These are phyloP conservation scores for Stagonosporopsis rhizophila DNA, from an alignment of 2,329 filamentous ascomycete species.

Conservation along the genomic window DNA sequence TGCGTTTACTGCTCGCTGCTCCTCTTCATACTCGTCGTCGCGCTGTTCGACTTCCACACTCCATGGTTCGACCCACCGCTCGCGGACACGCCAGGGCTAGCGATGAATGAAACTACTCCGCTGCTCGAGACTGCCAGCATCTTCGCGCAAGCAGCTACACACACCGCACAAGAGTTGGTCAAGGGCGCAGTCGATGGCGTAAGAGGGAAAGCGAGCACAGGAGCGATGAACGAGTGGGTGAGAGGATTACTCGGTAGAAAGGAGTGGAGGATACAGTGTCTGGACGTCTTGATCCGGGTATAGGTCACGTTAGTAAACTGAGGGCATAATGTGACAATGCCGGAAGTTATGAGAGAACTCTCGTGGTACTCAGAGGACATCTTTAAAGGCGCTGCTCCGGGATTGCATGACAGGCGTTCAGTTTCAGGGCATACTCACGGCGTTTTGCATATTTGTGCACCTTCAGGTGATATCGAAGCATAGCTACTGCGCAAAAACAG, in stretches of 20 bases:
- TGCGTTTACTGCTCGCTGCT: slow-evolving; percentile 98
- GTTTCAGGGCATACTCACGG: slow-evolving; percentile 32
- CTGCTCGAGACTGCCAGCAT: slow-evolving; percentile 67
- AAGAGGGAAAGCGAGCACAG: slow-evolving; percentile 62
- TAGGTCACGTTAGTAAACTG: slow-evolving; percentile 13
- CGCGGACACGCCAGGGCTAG: slow-evolving; percentile 39
- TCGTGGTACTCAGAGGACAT: not conserved
- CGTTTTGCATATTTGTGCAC: slow-evolving; percentile 13
- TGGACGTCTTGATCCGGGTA: slow-evolving; percentile 84
- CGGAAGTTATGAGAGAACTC: not conserved
- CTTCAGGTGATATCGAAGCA: not conserved
- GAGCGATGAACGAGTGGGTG: slow-evolving; percentile 74
- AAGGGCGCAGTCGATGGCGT: slow-evolving; percentile 40
- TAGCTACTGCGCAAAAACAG: not conserved
- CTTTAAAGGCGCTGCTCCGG: not conserved
- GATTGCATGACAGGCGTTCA: slow-evolving; percentile 29
- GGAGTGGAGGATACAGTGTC: slow-evolving; percentile 89
- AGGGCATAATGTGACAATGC: not conserved
- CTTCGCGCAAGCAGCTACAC: slow-evolving; percentile 70
- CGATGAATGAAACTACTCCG: slow-evolving; percentile 43
- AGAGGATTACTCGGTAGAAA: slow-evolving; percentile 79
- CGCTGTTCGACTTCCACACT: slow-evolving; percentile 89
- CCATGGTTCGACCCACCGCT: slow-evolving; percentile 91
- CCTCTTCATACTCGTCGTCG: slow-evolving; percentile 91
- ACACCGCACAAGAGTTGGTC: slow-evolving; percentile 42